A percentile compares a stretch with the other conserved stretches of the same genome.
phyloP scores from a whole-genome alignment of 2,329 filamentous ascomycete species.

The Trichocomaceae sp. region DNA sequence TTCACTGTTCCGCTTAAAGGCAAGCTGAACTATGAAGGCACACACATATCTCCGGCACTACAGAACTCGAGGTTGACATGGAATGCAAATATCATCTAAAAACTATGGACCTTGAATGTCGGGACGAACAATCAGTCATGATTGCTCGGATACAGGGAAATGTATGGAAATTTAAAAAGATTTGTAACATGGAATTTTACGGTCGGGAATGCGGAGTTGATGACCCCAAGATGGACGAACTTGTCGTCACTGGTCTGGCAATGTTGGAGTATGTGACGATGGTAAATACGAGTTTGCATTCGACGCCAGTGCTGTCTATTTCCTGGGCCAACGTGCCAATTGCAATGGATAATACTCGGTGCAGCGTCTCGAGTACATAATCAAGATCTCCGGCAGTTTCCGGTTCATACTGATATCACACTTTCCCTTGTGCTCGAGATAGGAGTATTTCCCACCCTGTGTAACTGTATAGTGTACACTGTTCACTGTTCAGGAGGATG shows the following conservation, averaged over 20 bases:
- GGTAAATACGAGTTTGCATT: neutral
- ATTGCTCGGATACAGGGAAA: neutral
- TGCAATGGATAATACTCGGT: too few species aligned
- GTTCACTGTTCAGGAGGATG: too few species aligned
- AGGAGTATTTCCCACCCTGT: too few species aligned
- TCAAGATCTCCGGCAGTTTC: too few species aligned
- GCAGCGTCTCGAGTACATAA: too few species aligned
- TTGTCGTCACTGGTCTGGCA: neutral
- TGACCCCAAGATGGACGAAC: neutral
- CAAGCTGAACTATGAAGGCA: neutral
- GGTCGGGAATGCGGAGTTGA: neutral
- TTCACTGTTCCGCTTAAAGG: neutral
- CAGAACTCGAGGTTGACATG: neutral
- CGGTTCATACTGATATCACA: too few species aligned
- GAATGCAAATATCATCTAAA: neutral
- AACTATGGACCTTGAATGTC: neutral
- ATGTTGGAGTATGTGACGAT: constrained; percentile 5
- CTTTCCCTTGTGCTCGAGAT: too few species aligned
- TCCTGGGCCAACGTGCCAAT: neutral
- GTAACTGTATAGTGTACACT: too few species aligned
- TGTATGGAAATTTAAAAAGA: constrained; percentile 3
- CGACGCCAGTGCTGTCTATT: neutral
- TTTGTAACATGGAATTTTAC: neutral
- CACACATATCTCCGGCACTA: neutral
- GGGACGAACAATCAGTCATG: neutral